Conservation (phyloP, 2,329 filamentous ascomycete species). For the Fonsecaea multimorphosa region DNA sequence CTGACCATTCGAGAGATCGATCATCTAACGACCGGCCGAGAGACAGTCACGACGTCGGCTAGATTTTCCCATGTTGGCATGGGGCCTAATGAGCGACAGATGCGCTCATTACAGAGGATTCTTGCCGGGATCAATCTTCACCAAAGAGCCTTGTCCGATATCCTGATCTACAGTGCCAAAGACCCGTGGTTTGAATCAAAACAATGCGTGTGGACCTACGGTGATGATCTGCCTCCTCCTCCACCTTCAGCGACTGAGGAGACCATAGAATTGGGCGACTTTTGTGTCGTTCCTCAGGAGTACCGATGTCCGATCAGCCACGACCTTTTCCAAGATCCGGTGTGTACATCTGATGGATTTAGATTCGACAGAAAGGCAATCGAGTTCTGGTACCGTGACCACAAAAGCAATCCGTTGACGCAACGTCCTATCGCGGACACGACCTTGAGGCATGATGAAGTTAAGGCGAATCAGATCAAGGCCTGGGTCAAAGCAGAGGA, state of each 20-base stretch:
- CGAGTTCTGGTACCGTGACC: slow-evolving; percentile 45
- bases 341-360: slow-evolving; percentile 43
- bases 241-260: background rate
- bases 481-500: slow-evolving; percentile 39
- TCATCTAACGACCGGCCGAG: background rate
- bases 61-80: too few relatives aligned
- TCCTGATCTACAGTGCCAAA: slow-evolving; percentile 40
- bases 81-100: background rate
- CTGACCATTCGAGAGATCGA: background rate
- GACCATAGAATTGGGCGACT: slow-evolving; percentile 13
- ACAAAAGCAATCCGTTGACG: slow-evolving; percentile 44
- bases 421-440: slow-evolving; percentile 40
- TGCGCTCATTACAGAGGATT: slow-evolving; percentile 19
- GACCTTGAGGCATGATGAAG: slow-evolving; percentile 37
- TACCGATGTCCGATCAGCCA: slow-evolving; percentile 45
- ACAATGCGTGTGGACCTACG: slow-evolving; percentile 41
- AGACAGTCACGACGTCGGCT: too few relatives aligned
- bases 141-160: slow-evolving; percentile 40
- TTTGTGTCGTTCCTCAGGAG: slow-evolving; percentile 34
- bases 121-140: slow-evolving; percentile 33
- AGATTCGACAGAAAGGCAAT: slow-evolving; percentile 47
- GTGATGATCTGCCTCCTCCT: slow-evolving; percentile 35
- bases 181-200: slow-evolving; percentile 23
- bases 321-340: slow-evolving; percentile 46
- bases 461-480: slow-evolving; percentile 36